Evolutionary conservation across 768 basidiomycete genomes (phyloP).

Genomic region (Stropharia rugosoannulata): DNA sequence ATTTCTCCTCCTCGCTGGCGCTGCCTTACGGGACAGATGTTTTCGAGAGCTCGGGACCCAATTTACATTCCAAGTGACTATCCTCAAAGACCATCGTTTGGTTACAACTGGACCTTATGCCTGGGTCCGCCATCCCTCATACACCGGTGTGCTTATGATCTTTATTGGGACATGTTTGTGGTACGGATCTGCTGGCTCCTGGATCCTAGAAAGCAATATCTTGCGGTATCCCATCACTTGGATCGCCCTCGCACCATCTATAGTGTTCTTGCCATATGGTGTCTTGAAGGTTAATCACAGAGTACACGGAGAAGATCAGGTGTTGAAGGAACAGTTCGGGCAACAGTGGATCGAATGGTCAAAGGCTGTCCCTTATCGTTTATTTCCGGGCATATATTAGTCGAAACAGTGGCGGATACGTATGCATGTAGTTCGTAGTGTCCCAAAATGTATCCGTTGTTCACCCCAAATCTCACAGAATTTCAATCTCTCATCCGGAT

Average conservation of each 20-base stretch:
- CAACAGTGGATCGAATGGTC: conserved; percentile 8
- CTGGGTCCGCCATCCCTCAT: neutral
- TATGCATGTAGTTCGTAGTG: too few relatives aligned
- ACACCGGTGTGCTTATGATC: neutral
- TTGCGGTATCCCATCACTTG: neutral
- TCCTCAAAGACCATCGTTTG: conserved; percentile 39
- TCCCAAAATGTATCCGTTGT: too few relatives aligned
- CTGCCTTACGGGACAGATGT: neutral
- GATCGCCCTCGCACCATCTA: neutral
- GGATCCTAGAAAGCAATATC: neutral
- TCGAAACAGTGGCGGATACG: too few relatives aligned
- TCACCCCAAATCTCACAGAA: too few relatives aligned
- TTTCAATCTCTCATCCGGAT: too few relatives aligned
- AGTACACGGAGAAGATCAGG: too few relatives aligned
- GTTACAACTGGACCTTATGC: neutral
- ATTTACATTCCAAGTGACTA: conserved; percentile 1
- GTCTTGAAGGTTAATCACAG: too few relatives aligned
- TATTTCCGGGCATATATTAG: neutral
- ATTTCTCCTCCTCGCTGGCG: neutral
- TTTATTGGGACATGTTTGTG: neutral
- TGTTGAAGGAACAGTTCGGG: conserved; percentile 8
- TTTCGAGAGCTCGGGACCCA: neutral
- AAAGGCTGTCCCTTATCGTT: conserved; percentile 1
- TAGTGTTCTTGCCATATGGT: neutral
- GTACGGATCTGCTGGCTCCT: neutral